Evolutionary conservation across 1,284 basidiomycete species (phyloP).

Genomic region (Caloboletus firmus): DNA sequence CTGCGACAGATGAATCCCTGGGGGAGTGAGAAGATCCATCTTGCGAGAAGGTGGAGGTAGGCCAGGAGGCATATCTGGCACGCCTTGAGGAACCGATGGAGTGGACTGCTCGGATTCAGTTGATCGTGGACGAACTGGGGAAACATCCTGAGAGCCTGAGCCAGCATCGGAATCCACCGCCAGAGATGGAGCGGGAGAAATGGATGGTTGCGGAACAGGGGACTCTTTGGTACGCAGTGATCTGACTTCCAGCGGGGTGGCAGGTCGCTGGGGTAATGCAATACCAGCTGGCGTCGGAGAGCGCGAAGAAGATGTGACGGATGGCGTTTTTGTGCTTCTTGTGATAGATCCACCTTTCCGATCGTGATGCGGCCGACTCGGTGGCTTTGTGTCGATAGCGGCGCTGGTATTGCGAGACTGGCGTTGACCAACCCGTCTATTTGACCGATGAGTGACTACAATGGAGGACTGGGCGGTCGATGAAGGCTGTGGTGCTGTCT

Average conservation of each 20-base stretch:
- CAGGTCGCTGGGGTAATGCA: constrained; percentile 43
- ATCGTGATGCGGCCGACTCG: constrained; percentile 38
- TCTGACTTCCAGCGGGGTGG: constrained; percentile 48
- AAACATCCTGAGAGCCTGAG: constrained; percentile 39
- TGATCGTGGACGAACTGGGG: constrained; percentile 48
- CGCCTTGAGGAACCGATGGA: constrained; percentile 47
- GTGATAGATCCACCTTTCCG: constrained; percentile 37
- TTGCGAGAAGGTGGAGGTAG: constrained; percentile 55
- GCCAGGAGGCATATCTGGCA: constrained; percentile 52
- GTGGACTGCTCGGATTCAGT: constrained; percentile 43
- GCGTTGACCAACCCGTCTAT: constrained; percentile 44
- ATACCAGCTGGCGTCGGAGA: constrained; percentile 55
- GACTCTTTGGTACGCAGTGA: constrained; percentile 42
- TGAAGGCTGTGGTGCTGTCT: constrained; percentile 36
- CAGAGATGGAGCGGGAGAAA: constrained; percentile 51
- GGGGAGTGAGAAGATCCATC: constrained; percentile 52
- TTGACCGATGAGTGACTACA: constrained; percentile 35
- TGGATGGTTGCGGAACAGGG: constrained; percentile 39
- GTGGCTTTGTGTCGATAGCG: constrained; percentile 39
- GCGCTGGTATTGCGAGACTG: constrained; percentile 39
- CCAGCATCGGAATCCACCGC: constrained; percentile 42
- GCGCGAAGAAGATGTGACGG: constrained; percentile 65
- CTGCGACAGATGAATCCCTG: constrained; percentile 55
- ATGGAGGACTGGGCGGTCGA: constrained; percentile 26
- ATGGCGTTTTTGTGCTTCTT: constrained; percentile 43